Base-by-base conservation (phyloP, 1,284 basidiomycete genomes). In the Cryptococcus amylolentus region DNA sequence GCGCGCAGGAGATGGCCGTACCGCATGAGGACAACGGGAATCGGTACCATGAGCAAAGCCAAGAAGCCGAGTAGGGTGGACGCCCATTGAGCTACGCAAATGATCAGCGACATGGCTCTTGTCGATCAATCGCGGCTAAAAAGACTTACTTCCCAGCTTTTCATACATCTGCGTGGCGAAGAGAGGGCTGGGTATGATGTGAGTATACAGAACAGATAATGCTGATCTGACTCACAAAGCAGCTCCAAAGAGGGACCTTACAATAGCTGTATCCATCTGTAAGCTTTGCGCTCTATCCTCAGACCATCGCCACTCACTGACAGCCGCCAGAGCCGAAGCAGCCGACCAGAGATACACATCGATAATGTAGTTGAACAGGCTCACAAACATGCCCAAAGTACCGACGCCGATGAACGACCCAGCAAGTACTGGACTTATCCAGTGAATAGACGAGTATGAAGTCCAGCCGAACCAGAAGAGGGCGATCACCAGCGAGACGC, bases 321-420 rank as follows among this genome's bases (percentile, higher is more conserved):
- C 78, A 39, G 73, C 79, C 0, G 81, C 76, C 1, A 83, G 70
- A 1, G 81, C 82, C 3, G 75, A 77, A 23, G 81, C 81, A 1
- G 81, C 80, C 13, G 77, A 73, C 66, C 75, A 72, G 18, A 82
- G 70, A 61, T 82, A 82, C 8, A 76, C 73, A 63, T 82, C 81
- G 63, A 82, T 78, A 60, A 82, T 74, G 66, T 69, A 79, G 71
- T 79, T 77, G 69, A 78, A 77, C 48, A 79, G 61, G 3, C 71
- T 71, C 18, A 81, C 70, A 69, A 82, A 83, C 84, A 87, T 84
- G 60, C 84, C 83, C 28, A 85, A 75, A 12, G 77, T 65, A 16
- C 49, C 64, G 9, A 78, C 59, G 8, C 75, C 75, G 61, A 80
- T 73, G 12, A 81, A 62, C 3, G 69, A 72, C 23, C 78, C 80